Percentiles rank a stretch among this genome's conserved stretches.
Evolutionary conservation across 1,284 basidiomycete species (phyloP).

Genomic region (Pholiota adiposa): DNA sequence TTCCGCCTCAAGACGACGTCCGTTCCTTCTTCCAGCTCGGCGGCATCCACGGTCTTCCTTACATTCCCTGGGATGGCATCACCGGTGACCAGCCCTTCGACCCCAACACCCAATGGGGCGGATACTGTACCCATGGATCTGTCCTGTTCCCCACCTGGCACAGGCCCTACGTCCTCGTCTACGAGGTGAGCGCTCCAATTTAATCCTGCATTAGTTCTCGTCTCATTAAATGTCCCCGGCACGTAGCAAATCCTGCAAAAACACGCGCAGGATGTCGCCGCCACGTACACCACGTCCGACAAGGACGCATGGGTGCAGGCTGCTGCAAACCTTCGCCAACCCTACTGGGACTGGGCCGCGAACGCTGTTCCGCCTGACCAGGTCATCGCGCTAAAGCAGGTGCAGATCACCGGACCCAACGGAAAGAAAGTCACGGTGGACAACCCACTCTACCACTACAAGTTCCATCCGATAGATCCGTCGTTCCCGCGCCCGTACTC

Average conservation of each 20-base stretch:
- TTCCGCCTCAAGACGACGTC: slow-evolving; percentile 32
- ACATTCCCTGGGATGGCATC: slow-evolving; percentile 44
- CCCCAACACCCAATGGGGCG: slow-evolving; percentile 34
- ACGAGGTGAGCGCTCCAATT: slow-evolving; percentile 42
- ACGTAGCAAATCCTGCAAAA: slow-evolving; percentile 48
- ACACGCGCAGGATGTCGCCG: slow-evolving; percentile 43
- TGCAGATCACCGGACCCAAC: slow-evolving; percentile 42
- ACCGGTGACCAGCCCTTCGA: slow-evolving; percentile 28
- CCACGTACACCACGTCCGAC: slow-evolving; percentile 40
- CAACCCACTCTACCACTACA: slow-evolving; percentile 50
- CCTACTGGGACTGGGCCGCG: slow-evolving; percentile 58
- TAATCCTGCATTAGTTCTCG: background rate
- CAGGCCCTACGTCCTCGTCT: slow-evolving; percentile 52
- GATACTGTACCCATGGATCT: slow-evolving; percentile 54
- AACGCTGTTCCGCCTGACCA: slow-evolving; percentile 46
- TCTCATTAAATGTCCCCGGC: background rate
- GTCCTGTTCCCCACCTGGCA: slow-evolving; percentile 59
- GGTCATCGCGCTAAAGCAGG: slow-evolving; percentile 40
- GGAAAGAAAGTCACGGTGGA: slow-evolving; percentile 36
- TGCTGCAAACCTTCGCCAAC: slow-evolving; percentile 44
- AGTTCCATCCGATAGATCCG: slow-evolving; percentile 44
- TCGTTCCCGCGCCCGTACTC: slow-evolving; percentile 42
- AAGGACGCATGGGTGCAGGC: slow-evolving; percentile 38
- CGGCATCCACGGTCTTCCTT: slow-evolving; percentile 56
- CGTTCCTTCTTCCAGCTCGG: slow-evolving; percentile 49